phyloP scores from a whole-genome alignment of 257 asterid species.

The Cinchona pubescens region DNA sequence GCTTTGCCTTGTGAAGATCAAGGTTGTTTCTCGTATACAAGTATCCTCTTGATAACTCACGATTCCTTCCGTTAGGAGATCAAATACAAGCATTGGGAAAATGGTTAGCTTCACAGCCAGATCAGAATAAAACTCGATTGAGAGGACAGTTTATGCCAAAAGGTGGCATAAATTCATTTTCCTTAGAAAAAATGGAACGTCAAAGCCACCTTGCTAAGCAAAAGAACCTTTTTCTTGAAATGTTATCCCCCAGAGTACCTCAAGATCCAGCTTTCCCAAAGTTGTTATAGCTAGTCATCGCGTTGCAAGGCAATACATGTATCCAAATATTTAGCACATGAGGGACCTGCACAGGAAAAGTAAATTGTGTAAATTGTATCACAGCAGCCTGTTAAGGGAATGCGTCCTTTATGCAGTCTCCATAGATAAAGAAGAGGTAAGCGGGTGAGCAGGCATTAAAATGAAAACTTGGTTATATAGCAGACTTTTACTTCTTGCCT shows the following conservation, averaged over 20 bases:
- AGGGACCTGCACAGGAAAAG: conserved; percentile 17
- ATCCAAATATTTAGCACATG: background rate
- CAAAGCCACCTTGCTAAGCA: conserved; percentile 6
- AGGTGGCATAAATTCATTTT: background rate
- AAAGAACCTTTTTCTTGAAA: background rate
- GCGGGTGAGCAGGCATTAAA: too few relatives aligned
- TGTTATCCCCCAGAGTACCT: background rate
- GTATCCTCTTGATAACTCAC: background rate
- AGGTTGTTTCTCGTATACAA: background rate
- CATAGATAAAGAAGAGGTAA: background rate
- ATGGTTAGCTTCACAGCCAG: background rate
- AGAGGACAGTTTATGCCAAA: background rate
- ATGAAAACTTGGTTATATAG: background rate
- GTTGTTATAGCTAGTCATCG: conserved; percentile 1
- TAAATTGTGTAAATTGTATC: conserved; percentile 1
- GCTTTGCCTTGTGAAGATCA: background rate
- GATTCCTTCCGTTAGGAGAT: background rate
- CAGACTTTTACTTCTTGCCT: background rate
- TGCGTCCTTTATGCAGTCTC: background rate
- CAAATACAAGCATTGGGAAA: background rate
- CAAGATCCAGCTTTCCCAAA: conserved; percentile 1
- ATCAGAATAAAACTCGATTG: background rate
- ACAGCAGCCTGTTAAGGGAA: background rate
- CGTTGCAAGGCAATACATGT: background rate
- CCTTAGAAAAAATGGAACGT: background rate